These are phyloP conservation scores for Sclerotinia glacialis DNA, from an alignment of 2,329 filamentous ascomycete species.

Conservation along the genomic window DNA sequence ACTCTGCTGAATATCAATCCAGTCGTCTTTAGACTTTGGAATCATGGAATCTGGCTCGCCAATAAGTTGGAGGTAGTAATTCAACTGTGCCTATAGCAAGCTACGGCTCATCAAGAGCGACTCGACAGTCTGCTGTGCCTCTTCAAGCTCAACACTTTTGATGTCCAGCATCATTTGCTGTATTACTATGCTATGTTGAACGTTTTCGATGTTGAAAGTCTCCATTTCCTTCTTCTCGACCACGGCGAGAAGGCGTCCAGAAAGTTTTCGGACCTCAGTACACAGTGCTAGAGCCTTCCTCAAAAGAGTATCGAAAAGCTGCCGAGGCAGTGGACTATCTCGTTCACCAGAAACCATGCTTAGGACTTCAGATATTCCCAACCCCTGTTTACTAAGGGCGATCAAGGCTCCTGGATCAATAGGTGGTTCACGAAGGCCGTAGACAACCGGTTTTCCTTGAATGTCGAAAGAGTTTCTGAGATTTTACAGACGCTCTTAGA, in stretches of 20 bases:
- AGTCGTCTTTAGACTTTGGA: neutral
- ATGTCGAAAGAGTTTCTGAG: neutral
- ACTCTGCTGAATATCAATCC: neutral
- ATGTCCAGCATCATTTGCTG: conserved; percentile 15
- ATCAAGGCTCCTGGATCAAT: conserved; percentile 2
- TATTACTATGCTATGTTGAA: neutral
- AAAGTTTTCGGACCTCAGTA: neutral
- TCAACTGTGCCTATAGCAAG: neutral
- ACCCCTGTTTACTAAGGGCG: neutral
- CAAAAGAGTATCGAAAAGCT: neutral
- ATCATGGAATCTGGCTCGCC: conserved; percentile 3
- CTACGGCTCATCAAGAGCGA: neutral
- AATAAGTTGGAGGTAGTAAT: conserved; percentile 5
- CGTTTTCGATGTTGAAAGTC: neutral
- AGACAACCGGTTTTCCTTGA: neutral
- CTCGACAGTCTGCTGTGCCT: conserved; percentile 6
- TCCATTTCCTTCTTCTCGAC: conserved; percentile 3
- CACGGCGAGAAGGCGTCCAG: neutral
- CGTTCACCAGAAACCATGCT: neutral
- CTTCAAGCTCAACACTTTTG: conserved; percentile 2
- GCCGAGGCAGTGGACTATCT: neutral
- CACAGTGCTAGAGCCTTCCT: neutral
- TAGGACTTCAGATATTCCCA: neutral
- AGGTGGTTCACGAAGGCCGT: neutral
- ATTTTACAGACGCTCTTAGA: neutral